Base-by-base conservation (phyloP, 176 grass and related monocot genomes). In the Aegilops umbellulata region DNA sequence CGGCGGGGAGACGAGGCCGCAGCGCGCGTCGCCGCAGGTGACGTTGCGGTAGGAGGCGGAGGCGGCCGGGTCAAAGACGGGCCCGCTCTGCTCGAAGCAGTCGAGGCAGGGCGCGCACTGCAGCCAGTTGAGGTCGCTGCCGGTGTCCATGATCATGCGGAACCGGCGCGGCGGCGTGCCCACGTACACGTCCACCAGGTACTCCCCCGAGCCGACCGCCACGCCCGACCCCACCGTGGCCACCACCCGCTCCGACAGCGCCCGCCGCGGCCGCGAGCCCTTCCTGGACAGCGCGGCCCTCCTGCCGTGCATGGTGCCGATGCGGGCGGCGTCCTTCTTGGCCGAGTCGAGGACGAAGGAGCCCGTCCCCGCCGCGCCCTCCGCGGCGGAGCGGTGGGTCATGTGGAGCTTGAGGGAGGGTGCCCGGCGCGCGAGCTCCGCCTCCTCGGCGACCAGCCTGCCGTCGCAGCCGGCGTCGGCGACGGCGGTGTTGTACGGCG, bases 71-170 rank as follows among this genome's bases (percentile, higher is more conserved):
- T 65, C 26, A 11, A 65, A 27, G 5, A 65, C 24, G 12, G 63
- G 25, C 2, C 25, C 63, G 25, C 0, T 14, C 63, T 65, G 63
- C 0, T 65, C 5, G 63, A 65, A 65, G 63, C 63, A 65, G 63
- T 27, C 63, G 26, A 65, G 63, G 63, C 63, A 65, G 26, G 63
- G 63, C 26, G 63, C 63, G 63, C 63, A 65, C 63, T 65, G 63
- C 26, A 27, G 25, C 63, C 63, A 65, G 81, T 99, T 99, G 35
- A 99, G 90, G 81, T 99, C 97, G 85, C 97, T 99, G 24, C 97
- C 97, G 11, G 97, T 99, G 90, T 96, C 97, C 69, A 99, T 93
- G 78, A 99, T 99, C 85, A 99, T 72, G 19, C 65, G 93, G 90
- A 96, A 99, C 55, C 86, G 92, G 42, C 73, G 97, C 53, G 92